Conservation (phyloP, 1,284 basidiomycete species). For the Ganoderma resinaceum region DNA sequence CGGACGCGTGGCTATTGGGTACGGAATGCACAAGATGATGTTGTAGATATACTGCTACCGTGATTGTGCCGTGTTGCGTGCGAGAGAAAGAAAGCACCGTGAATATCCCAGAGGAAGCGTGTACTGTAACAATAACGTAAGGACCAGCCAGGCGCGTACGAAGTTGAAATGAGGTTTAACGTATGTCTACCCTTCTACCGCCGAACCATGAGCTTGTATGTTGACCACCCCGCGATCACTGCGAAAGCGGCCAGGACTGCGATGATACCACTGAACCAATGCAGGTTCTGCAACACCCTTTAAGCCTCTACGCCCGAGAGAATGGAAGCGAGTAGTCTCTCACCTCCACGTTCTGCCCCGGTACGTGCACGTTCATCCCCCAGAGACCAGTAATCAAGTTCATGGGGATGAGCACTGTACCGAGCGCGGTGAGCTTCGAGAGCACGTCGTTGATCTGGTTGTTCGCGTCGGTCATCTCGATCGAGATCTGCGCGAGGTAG, state of each 20-base stretch:
- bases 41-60: neutral
- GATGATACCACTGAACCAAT: slow-evolving; percentile 90
- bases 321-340: slow-evolving; percentile 35
- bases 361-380: slow-evolving; percentile 95
- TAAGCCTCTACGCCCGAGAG: slow-evolving; percentile 26
- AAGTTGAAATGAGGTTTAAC: neutral
- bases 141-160: neutral
- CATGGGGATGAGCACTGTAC: slow-evolving; percentile 98
- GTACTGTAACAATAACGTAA: neutral
- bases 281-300: slow-evolving; percentile 49
- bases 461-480: slow-evolving; percentile 99
- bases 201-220: slow-evolving; percentile 77
- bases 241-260: slow-evolving; percentile 81
- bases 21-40: neutral
- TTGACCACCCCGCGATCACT: slow-evolving; percentile 81
- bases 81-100: neutral
- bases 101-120: neutral
- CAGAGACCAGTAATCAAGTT: slow-evolving; percentile 91
- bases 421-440: slow-evolving; percentile 97
- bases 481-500: slow-evolving; percentile 97
- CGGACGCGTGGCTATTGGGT: neutral
- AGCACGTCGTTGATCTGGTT: slow-evolving; percentile 99
- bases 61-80: neutral
- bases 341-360: slow-evolving; percentile 73
- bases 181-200: slow-evolving; percentile 28